A percentile compares a stretch with the other conserved stretches of the same genome.
Conservation (phyloP, 345 rosid species). For the Sisymbrium irio region DNA sequence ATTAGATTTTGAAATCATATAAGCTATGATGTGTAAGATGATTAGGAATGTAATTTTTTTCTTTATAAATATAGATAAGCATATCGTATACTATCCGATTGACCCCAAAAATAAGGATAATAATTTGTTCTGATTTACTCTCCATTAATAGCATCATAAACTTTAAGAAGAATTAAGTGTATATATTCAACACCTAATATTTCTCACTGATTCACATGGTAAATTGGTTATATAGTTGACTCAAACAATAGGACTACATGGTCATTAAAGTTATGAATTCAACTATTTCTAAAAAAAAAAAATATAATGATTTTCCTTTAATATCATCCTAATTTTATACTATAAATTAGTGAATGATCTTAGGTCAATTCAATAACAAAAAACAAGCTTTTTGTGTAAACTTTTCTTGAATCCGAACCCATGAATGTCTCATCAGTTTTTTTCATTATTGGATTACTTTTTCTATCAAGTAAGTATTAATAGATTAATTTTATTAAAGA, state of each 20-base stretch:
- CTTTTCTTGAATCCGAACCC: slow-evolving; percentile 4
- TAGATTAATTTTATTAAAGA: neutral
- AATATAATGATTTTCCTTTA: neutral
- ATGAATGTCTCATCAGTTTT: slow-evolving; percentile 24
- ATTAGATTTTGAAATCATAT: no score
- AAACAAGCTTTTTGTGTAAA: neutral
- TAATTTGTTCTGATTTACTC: no score
- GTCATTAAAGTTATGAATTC: neutral
- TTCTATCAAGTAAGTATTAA: slow-evolving; percentile 23
- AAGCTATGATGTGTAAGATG: no score
- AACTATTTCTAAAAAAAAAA: neutral
- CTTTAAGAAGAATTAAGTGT: neutral
- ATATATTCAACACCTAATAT: neutral
- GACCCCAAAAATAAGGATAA: no score
- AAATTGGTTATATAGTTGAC: neutral
- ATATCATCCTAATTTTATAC: neutral
- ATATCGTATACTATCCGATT: no score
- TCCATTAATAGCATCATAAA: no score
- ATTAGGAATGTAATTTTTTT: no score
- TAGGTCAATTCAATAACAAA: neutral
- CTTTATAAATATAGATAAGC: no score
- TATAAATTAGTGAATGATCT: slow-evolving; percentile 6
- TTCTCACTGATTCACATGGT: no score
- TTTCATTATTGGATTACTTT: slow-evolving; percentile 19
- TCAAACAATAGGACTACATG: neutral